A percentile compares a stretch with the other conserved stretches of the same genome.
phyloP scores from a whole-genome alignment of 176 grass and related monocot genomes.

The Oryza meridionalis region DNA sequence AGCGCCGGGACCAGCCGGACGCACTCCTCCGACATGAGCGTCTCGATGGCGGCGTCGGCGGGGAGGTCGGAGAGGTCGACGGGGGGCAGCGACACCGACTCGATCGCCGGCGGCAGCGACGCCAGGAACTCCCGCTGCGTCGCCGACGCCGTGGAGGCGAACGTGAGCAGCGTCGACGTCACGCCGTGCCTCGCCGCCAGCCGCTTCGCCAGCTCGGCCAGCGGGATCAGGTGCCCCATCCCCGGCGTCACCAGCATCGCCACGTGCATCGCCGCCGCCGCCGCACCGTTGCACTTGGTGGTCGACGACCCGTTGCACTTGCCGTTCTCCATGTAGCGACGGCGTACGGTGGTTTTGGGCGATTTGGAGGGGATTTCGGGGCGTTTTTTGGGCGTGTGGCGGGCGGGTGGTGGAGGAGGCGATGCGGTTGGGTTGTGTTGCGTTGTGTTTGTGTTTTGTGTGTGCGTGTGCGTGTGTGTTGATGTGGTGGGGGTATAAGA shows the following conservation, averaged over 20 bases:
- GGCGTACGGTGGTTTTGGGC: background rate
- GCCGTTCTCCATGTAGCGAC: conserved; percentile 5
- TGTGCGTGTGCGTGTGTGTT: too few species aligned
- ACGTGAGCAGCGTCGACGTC: conserved; percentile 52
- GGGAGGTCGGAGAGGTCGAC: conserved; percentile 51
- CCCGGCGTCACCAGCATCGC: conserved; percentile 52
- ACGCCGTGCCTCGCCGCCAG: conserved; percentile 48
- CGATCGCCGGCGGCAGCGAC: conserved; percentile 32
- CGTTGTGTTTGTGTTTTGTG: too few species aligned
- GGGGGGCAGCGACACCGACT: conserved; percentile 42
- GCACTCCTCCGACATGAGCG: conserved; percentile 49
- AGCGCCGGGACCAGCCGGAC: background rate
- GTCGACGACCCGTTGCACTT: background rate
- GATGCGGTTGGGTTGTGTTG: background rate
- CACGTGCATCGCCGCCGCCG: conserved; percentile 37
- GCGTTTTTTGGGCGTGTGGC: too few species aligned
- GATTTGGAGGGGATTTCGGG: background rate
- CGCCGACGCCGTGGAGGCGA: conserved; percentile 38
- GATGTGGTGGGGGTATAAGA: background rate
- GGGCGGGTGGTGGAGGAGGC: too few species aligned
- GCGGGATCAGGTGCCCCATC: conserved; percentile 70
- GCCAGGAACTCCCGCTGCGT: conserved; percentile 47
- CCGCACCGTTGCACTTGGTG: background rate
- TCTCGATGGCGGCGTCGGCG: conserved; percentile 44
- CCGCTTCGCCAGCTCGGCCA: conserved; percentile 59